Percentiles rank a stretch among this genome's conserved stretches.
These are phyloP conservation scores for Cryptosporidium ryanae DNA, from an alignment of 169 alveolate genomes.

Conservation along the genomic window DNA sequence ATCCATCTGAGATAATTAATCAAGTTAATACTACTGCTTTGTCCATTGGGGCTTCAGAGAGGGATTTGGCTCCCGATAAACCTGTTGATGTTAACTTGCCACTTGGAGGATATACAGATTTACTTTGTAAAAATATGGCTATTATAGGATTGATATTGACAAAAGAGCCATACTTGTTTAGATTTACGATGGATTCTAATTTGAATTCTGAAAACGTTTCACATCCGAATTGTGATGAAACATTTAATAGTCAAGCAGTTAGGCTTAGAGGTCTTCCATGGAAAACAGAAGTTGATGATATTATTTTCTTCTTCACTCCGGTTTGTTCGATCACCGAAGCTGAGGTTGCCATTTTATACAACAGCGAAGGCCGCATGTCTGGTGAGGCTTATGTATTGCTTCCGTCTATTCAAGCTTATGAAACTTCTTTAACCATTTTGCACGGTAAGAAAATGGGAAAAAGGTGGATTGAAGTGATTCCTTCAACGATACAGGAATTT, in stretches of 20 bases:
- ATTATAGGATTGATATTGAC: not conserved
- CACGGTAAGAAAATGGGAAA: conserved; percentile 79
- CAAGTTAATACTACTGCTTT: conserved; percentile 11
- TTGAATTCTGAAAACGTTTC: not conserved
- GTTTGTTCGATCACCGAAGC: conserved; percentile 4
- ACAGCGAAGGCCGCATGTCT: conserved; percentile 49
- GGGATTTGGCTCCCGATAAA: not conserved
- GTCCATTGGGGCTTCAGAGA: not conserved
- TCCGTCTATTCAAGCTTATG: conserved; percentile 72
- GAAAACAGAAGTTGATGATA: conserved; percentile 30
- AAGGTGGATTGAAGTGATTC: conserved; percentile 81
- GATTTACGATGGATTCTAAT: not conserved
- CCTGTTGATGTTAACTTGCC: not conserved
- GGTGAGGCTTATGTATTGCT: conserved; percentile 82
- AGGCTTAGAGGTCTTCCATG: conserved; percentile 55
- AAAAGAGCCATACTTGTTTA: not conserved
- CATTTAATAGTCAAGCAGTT: conserved; percentile 13
- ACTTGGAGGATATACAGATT: not conserved
- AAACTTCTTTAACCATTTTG: conserved; percentile 75
- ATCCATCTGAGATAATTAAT: conserved; percentile 32
- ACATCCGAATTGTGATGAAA: not conserved
- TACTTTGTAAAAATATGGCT: conserved; percentile 34
- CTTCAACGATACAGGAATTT: conserved; percentile 38
- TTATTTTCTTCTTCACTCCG: conserved; percentile 32
- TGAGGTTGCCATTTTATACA: conserved; percentile 35